phyloP scores from a whole-genome alignment of 495 filamentous ascomycete species.

The Aspergillus baeticus region DNA sequence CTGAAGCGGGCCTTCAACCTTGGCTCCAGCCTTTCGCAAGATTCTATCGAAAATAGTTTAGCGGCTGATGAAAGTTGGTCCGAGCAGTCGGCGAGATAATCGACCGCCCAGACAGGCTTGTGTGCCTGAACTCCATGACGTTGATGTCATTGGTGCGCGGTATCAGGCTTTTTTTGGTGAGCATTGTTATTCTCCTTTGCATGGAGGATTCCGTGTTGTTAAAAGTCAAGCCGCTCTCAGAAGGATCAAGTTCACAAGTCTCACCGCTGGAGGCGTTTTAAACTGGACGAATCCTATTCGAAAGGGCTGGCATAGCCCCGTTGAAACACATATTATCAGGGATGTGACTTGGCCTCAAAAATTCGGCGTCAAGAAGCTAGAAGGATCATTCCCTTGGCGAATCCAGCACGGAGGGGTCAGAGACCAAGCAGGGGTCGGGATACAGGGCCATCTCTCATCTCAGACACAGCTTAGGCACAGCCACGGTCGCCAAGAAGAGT shows the following conservation, averaged over 20 bases:
- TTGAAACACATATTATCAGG: no score
- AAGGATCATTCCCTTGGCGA: no score
- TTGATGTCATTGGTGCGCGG: not conserved
- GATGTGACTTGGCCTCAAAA: no score
- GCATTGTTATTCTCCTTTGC: not conserved
- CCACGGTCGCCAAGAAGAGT: not conserved
- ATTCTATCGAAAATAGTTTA: slow-evolving; percentile 4
- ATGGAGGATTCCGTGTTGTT: not conserved
- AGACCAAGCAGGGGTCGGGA: no score
- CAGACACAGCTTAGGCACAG: not conserved
- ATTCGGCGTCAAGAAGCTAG: no score
- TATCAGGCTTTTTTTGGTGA: not conserved
- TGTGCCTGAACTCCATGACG: not conserved
- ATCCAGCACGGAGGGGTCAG: no score
- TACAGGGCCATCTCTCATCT: not conserved
- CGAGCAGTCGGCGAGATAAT: not conserved
- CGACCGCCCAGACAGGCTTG: not conserved
- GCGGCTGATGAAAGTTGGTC: slow-evolving; percentile 4
- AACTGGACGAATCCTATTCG: no score
- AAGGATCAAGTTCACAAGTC: not conserved
- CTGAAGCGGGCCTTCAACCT: not conserved
- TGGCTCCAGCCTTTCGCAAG: not conserved
- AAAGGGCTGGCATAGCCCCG: no score
- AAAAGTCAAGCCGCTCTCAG: no score
- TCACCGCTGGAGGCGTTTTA: no score